Evolutionary conservation across 2,329 filamentous ascomycete species (phyloP), one percentile per base, ranked within the genome.

Genomic region (Aspergillus candidus): DNA sequence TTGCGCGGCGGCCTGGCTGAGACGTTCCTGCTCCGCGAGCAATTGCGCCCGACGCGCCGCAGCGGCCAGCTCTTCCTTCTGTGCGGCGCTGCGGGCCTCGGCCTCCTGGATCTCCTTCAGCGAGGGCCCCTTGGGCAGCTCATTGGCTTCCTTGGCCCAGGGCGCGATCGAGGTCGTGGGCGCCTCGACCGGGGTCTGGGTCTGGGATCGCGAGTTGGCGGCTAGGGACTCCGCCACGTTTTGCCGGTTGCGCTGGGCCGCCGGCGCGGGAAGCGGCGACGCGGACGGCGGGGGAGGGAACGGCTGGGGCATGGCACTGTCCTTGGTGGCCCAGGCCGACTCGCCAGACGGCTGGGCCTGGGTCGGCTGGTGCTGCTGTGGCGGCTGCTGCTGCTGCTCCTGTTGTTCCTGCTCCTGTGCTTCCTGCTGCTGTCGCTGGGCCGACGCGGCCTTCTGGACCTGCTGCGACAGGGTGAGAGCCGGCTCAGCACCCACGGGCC

Each of bases 21-120:
- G 79, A 71, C 83, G 70, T 60, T 97, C 91, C 62, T 88, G 87
- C 67, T 97, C 89, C 8, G 88, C 79, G 12, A 82, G 77, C 38
- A 68, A 54, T 46, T 69, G 67, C 18, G 83, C 83, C 55, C 86
- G 87, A 54, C 90, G 85, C 48, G 84, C 78, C 34, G 87, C 84
- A 31, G 83, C 82, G 12, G 87, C 88, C 42, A 82, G 72, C 60
- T 93, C 88, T 61, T 97, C 91, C 11, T 81, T 83, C 68, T 94
- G 87, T 40, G 91, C 91, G 10, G 90, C 90, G 64, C 93, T 94
- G 60, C 86, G 88, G 31, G 91, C 91, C 66, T 98, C 93, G 4
- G 88, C 84, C 66, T 95, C 91, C 65, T 98, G 93, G 17, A 98
- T 98, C 62, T 98, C 90, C 70, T 89, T 94, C 50, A 98, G 73